phyloP scores from a whole-genome alignment of 176 grass and related monocot genomes.

The Otatea glauca region DNA sequence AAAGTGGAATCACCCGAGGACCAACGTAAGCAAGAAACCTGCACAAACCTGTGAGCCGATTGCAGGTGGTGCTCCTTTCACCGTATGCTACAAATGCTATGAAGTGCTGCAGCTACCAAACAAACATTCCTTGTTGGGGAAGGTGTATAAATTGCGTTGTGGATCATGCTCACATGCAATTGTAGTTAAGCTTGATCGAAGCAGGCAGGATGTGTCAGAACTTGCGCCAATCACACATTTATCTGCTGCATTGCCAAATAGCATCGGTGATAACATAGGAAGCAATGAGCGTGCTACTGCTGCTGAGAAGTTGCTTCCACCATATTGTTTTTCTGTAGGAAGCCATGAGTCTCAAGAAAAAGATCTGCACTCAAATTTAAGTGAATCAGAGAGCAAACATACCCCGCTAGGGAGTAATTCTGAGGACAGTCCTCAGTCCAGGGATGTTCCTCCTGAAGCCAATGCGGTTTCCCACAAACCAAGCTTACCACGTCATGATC shows the following conservation, averaged over 20 bases:
- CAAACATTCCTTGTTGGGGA: slow-evolving; percentile 46
- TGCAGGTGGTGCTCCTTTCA: slow-evolving; percentile 80
- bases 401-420: slow-evolving; percentile 42
- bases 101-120: slow-evolving; percentile 83
- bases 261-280: slow-evolving; percentile 37
- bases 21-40: slow-evolving; percentile 58
- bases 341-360: slow-evolving; percentile 62
- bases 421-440: slow-evolving; percentile 46
- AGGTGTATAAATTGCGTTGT: slow-evolving; percentile 75
- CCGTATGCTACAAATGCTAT: slow-evolving; percentile 84
- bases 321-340: slow-evolving; percentile 69
- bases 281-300: slow-evolving; percentile 17
- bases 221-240: slow-evolving; percentile 32
- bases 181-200: slow-evolving; percentile 69
- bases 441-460: slow-evolving; percentile 51
- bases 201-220: slow-evolving; percentile 58
- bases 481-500: slow-evolving; percentile 62
- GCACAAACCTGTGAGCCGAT: slow-evolving; percentile 61
- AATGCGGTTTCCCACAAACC: slow-evolving; percentile 55
- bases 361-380: slow-evolving; percentile 54
- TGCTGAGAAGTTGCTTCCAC: slow-evolving; percentile 62
- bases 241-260: slow-evolving; percentile 47
- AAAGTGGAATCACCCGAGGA: slow-evolving; percentile 44
- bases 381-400: slow-evolving; percentile 51
- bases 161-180: slow-evolving; percentile 83